Conservation (phyloP, 176 grass and related monocot genomes). For the Bothriochloa decipiens region DNA sequence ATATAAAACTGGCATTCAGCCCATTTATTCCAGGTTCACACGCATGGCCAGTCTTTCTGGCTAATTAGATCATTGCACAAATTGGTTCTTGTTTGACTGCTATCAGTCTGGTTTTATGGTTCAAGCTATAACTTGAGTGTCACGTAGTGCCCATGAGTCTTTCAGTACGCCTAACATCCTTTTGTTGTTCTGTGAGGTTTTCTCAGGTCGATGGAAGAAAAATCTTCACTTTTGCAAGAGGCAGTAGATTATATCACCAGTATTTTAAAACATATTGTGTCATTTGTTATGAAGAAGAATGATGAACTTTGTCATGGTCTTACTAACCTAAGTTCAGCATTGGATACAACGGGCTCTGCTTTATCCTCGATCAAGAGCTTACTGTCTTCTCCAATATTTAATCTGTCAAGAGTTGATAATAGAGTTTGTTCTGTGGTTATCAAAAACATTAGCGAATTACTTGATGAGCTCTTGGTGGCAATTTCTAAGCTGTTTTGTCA, state of each 20-base stretch:
- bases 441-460: slow-evolving; percentile 46
- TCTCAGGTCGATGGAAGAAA: slow-evolving; percentile 68
- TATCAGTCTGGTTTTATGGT: background rate
- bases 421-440: slow-evolving; percentile 47
- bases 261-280: slow-evolving; percentile 65
- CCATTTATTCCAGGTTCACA: background rate
- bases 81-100: background rate
- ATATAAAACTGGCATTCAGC: background rate
- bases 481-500: slow-evolving; percentile 66
- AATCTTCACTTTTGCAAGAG: slow-evolving; percentile 52
- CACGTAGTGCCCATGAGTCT: slow-evolving; percentile 4
- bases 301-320: slow-evolving; percentile 62
- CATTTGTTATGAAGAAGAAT: slow-evolving; percentile 62
- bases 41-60: background rate
- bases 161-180: background rate
- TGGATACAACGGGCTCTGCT: slow-evolving; percentile 59
- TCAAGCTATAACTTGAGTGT: slow-evolving; percentile 3
- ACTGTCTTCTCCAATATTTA: slow-evolving; percentile 71
- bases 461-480: slow-evolving; percentile 72
- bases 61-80: background rate
- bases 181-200: slow-evolving; percentile 35
- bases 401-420: slow-evolving; percentile 45
- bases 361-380: slow-evolving; percentile 69
- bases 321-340: slow-evolving; percentile 50
- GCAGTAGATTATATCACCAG: slow-evolving; percentile 55